Base-by-base conservation (phyloP, 2,329 filamentous ascomycete species). In the Trichoderma sp. region DNA sequence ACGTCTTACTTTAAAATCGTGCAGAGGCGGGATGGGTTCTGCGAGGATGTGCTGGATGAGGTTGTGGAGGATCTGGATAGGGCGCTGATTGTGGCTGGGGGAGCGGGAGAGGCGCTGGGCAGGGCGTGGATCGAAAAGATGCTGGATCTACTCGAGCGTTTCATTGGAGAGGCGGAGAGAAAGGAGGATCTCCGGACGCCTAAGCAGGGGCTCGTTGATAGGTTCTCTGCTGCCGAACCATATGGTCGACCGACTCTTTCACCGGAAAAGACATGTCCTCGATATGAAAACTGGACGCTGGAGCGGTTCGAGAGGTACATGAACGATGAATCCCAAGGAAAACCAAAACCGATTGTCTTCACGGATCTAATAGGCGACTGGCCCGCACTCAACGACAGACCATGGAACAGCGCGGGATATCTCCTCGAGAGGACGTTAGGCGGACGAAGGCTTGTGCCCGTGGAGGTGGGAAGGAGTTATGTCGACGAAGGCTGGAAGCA, bases 381-480 rank as follows among this genome's bases (percentile, higher is more conserved):
- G 94, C 92, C 93, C 0, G 93, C 94, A 0, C 76, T 90, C n/a
- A 81, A 79, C 2, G 79, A 82, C 0, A 81, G 82, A 1, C 85
- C 87, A 0, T 99, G 95, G 95, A 82, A 79, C 9, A 85, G 82
- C n/a, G 88, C 88, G 0, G 79, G 80, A 0, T 97, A 97, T 75
- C 86, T 97, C 64, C 81, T 92, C 12, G 82, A 85, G 12, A 83
- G 81, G 63, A 97, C 93, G 0, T 86, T 97, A 43, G 84, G 81
- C 3, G 95, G 95, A 0, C 82, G 88, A 39, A 84, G 95, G 12
- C 83, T 97, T 0, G 91, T 98, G 0, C 94, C 94, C 0, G 85
- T 97, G 3, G 93, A 98, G 75, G 77, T 95, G 2, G 94, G 95
- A 0, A 82, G 90, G 54, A 95, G 90, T 72, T 99, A 98, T 73